phyloP scores from a whole-genome alignment of 1,139 yeast species.

The Tardiomyces digboiensis region DNA sequence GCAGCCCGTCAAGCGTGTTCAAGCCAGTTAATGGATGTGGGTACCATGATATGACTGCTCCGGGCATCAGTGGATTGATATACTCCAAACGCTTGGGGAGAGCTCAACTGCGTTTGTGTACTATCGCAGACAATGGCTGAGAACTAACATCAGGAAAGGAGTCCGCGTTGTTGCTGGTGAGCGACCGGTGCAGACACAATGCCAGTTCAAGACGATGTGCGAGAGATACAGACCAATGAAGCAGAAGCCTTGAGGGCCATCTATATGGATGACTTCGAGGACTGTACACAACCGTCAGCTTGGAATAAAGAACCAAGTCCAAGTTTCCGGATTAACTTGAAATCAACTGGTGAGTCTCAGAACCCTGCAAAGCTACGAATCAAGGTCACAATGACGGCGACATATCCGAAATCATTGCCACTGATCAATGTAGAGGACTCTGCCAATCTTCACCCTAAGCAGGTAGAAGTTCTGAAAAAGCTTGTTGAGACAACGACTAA shows the following conservation, averaged over 20 bases:
- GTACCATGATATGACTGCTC: no score
- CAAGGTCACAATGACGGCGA: conserved; percentile 68
- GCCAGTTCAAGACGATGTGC: not conserved
- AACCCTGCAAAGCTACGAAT: conserved; percentile 46
- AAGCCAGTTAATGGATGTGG: no score
- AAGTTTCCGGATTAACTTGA: conserved; percentile 58
- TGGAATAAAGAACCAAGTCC: conserved; percentile 57
- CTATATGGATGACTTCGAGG: conserved; percentile 72
- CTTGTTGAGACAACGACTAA: conserved; percentile 41
- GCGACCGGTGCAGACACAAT: not conserved
- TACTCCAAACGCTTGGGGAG: no score
- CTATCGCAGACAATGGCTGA: no score
- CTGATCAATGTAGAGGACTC: conserved; percentile 49
- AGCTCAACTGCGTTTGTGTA: no score
- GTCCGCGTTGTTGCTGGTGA: not conserved
- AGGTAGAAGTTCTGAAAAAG: conserved; percentile 38
- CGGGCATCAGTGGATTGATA: no score
- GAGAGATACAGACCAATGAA: conserved; percentile 34
- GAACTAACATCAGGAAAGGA: not conserved
- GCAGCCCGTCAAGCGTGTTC: no score
- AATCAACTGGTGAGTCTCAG: conserved; percentile 39
- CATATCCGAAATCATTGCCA: conserved; percentile 80
- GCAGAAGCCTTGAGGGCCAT: conserved; percentile 74
- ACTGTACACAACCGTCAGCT: conserved; percentile 39
- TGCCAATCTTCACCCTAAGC: conserved; percentile 53